Percentiles rank a stretch among this genome's conserved stretches.
Evolutionary conservation across 2,329 filamentous ascomycete genomes (phyloP).

Genomic region (Bipolaris bicolor): DNA sequence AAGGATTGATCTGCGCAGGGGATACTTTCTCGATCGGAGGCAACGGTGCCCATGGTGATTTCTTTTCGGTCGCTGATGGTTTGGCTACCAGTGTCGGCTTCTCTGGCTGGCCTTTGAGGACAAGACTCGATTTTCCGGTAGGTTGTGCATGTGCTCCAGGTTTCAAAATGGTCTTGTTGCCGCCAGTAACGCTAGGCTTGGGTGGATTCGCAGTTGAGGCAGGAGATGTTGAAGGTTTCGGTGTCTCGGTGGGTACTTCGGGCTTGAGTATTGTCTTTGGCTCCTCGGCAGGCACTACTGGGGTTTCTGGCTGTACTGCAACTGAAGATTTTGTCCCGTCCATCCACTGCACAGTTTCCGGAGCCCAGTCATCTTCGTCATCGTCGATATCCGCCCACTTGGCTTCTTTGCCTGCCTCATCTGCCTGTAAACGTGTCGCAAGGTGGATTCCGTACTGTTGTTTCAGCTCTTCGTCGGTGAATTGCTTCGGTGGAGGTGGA

Average conservation of each 20-base stretch:
- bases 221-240: slow-evolving; percentile 29
- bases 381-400: slow-evolving; percentile 93
- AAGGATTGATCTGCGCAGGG: slow-evolving; percentile 67
- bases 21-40: slow-evolving; percentile 84
- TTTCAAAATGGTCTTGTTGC: slow-evolving; percentile 58
- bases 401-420: slow-evolving; percentile 73
- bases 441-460: slow-evolving; percentile 87
- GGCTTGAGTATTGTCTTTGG: slow-evolving; percentile 33
- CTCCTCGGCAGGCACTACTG: slow-evolving; percentile 38
- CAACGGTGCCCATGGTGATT: slow-evolving; percentile 89
- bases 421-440: slow-evolving; percentile 76
- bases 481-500: slow-evolving; percentile 75
- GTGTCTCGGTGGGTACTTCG: slow-evolving; percentile 49
- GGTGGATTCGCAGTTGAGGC: slow-evolving; percentile 38
- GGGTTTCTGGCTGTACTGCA: slow-evolving; percentile 58
- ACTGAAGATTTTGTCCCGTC: slow-evolving; percentile 84
- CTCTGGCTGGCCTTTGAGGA: slow-evolving; percentile 71
- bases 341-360: slow-evolving; percentile 85
- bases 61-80: slow-evolving; percentile 72
- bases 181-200: slow-evolving; percentile 45
- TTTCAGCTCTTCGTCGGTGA: slow-evolving; percentile 83
- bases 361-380: slow-evolving; percentile 85
- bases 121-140: slow-evolving; percentile 58
- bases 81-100: slow-evolving; percentile 77
- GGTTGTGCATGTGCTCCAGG: slow-evolving; percentile 50